A percentile compares a stretch with the other conserved stretches of the same genome.
phyloP scores from a whole-genome alignment of 106 monocot genomes.

The Ottelia alismoides region DNA sequence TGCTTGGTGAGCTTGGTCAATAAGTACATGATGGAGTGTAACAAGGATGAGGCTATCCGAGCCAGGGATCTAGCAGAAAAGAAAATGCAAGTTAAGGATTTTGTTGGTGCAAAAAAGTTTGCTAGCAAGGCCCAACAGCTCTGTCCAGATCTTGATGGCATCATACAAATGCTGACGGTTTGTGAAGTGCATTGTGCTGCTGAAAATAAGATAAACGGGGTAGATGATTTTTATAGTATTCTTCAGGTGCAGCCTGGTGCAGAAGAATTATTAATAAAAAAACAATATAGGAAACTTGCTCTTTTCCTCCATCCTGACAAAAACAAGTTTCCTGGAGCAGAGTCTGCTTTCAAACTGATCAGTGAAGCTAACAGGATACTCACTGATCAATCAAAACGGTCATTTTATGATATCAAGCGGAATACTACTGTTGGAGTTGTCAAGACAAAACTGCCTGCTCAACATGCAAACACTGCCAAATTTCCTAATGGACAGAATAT shows the following conservation, averaged over 20 bases:
- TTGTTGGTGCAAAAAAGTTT: constrained; percentile 36
- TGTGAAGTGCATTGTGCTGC: constrained; percentile 72
- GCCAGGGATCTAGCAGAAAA: constrained; percentile 55
- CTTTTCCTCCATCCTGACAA: constrained; percentile 69
- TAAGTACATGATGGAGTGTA: constrained; percentile 97
- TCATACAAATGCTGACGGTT: constrained; percentile 51
- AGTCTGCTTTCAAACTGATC: constrained; percentile 66
- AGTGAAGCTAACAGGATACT: constrained; percentile 49
- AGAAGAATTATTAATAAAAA: constrained; percentile 46
- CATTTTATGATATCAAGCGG: constrained; percentile 38
- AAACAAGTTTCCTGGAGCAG: constrained; percentile 64
- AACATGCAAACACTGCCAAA: constrained; percentile 10
- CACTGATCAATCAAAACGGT: constrained; percentile 30
- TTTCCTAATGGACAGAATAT: constrained; percentile 13
- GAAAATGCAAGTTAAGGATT: constrained; percentile 49
- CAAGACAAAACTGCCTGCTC: constrained; percentile 13
- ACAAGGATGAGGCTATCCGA: constrained; percentile 63
- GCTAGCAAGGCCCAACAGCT: constrained; percentile 45
- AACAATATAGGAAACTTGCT: constrained; percentile 60
- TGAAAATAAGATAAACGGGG: constrained; percentile 25
- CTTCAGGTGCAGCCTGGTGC: constrained; percentile 42
- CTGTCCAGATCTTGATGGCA: constrained; percentile 50
- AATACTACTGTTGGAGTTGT: constrained; percentile 2
- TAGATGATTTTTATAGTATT: constrained; percentile 40
- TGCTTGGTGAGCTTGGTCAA: no score